These are phyloP conservation scores for Aureobasidium sp. DNA, from an alignment of 2,329 filamentous ascomycete species.

Conservation along the genomic window DNA sequence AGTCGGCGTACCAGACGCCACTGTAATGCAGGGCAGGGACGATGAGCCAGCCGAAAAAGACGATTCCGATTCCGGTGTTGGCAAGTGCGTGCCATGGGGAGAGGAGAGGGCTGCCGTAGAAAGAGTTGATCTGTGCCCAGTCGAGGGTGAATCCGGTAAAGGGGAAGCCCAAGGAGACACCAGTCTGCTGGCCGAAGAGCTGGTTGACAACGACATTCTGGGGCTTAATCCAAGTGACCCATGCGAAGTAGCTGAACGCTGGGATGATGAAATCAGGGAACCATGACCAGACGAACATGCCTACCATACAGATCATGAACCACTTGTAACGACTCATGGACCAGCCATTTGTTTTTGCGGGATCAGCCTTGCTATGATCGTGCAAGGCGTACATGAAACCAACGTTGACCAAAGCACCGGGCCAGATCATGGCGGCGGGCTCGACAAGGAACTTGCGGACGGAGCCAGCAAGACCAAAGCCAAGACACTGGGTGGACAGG, in stretches of 20 bases:
- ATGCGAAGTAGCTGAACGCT: constrained; percentile 79
- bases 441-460: constrained; percentile 73
- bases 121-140: constrained; percentile 73
- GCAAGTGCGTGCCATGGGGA: constrained; percentile 29
- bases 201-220: constrained; percentile 52
- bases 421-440: constrained; percentile 87
- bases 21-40: constrained; percentile 43
- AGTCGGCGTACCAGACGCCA: constrained; percentile 71
- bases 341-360: constrained; percentile 62
- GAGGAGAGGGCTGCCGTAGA: constrained; percentile 62
- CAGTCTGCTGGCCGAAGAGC: constrained; percentile 22
- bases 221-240: constrained; percentile 81
- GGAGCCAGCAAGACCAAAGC: constrained; percentile 77
- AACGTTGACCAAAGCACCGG: constrained; percentile 80
- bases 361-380: constrained; percentile 59
- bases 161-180: constrained; percentile 21
- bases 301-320: constrained; percentile 65
- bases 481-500: constrained; percentile 76
- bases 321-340: constrained; percentile 74
- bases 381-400: constrained; percentile 68
- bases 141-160: constrained; percentile 60
- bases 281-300: constrained; percentile 73
- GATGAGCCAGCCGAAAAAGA: constrained; percentile 21
- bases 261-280: constrained; percentile 74
- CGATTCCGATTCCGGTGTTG: constrained; percentile 20